Evolutionary conservation across 2,329 filamentous ascomycete species (phyloP).

Genomic region (Phaeosphaeria sp.): DNA sequence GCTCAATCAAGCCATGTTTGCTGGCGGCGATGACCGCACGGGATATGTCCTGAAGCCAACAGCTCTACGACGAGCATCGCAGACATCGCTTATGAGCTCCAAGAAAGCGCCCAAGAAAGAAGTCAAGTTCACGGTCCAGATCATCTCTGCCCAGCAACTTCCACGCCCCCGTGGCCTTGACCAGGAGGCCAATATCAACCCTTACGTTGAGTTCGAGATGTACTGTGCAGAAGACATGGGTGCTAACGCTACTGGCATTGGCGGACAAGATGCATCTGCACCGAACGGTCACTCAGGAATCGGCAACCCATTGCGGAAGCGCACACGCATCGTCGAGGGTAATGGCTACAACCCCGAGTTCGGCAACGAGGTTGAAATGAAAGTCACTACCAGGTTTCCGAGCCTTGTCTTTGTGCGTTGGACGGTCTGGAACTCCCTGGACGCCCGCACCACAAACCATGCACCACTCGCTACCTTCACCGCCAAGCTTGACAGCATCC

Average conservation of each 20-base stretch:
- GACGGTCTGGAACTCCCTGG: slow-evolving; percentile 85
- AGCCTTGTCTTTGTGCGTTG: slow-evolving; percentile 93
- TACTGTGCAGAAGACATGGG: slow-evolving; percentile 93
- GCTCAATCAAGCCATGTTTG: slow-evolving; percentile 97
- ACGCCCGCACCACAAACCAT: slow-evolving; percentile 72
- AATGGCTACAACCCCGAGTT: slow-evolving; percentile 96
- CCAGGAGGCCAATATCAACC: slow-evolving; percentile 80
- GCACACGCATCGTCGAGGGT: slow-evolving; percentile 80
- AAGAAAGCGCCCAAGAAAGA: slow-evolving; percentile 78
- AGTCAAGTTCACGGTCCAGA: slow-evolving; percentile 82
- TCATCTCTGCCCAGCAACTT: slow-evolving; percentile 93
- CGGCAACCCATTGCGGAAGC: slow-evolving; percentile 75
- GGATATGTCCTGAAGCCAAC: slow-evolving; percentile 95
- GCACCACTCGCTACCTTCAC: slow-evolving; percentile 85
- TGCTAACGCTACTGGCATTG: slow-evolving; percentile 72
- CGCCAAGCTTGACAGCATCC: slow-evolving; percentile 86
- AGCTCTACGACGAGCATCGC: slow-evolving; percentile 67
- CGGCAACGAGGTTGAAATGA: slow-evolving; percentile 78
- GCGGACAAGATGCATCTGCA: slow-evolving; percentile 69
- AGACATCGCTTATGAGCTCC: slow-evolving; percentile 54
- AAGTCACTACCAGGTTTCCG: slow-evolving; percentile 90
- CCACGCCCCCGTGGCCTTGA: slow-evolving; percentile 79
- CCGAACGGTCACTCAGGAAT: slow-evolving; percentile 71
- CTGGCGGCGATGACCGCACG: slow-evolving; percentile 81
- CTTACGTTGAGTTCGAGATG: slow-evolving; percentile 93